A percentile compares a stretch with the other conserved stretches of the same genome.
Conservation (phyloP, 2,329 filamentous ascomycete species). For the Penicillium aurantiogriseum region DNA sequence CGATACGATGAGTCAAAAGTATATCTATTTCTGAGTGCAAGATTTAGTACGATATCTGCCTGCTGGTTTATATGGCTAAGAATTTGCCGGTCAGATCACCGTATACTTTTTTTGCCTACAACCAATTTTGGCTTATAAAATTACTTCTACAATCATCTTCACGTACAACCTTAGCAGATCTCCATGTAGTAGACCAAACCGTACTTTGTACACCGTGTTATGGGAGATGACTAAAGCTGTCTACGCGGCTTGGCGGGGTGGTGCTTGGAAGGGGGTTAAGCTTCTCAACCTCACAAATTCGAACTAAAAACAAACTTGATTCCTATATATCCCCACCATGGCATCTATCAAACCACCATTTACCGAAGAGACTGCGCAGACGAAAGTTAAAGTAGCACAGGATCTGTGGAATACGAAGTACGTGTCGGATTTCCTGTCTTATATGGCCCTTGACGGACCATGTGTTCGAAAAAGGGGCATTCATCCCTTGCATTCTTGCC, state of each 20-base stretch:
- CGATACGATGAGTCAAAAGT: background rate
- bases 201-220: background rate
- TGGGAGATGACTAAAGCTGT: background rate
- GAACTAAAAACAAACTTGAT: background rate
- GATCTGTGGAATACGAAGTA: conserved; percentile 78
- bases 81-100: background rate
- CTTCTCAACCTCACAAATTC: background rate
- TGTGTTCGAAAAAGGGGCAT: conserved; percentile 17
- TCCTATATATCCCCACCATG: conserved; percentile 27
- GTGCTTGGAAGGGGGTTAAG: background rate
- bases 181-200: background rate
- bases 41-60: background rate
- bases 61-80: background rate
- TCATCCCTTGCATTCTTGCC: conserved; percentile 21
- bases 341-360: conserved; percentile 63
- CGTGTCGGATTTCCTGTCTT: conserved; percentile 18
- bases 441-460: conserved; percentile 7
- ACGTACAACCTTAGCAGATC: background rate
- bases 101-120: no score
- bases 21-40: background rate
- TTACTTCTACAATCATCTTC: background rate
- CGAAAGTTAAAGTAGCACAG: conserved; percentile 82
- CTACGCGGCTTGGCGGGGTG: background rate
- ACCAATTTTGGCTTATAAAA: background rate
- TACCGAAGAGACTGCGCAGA: conserved; percentile 66